phyloP scores from a whole-genome alignment of 1,139 yeast genomes.

The Zygosaccharomyces sapae region DNA sequence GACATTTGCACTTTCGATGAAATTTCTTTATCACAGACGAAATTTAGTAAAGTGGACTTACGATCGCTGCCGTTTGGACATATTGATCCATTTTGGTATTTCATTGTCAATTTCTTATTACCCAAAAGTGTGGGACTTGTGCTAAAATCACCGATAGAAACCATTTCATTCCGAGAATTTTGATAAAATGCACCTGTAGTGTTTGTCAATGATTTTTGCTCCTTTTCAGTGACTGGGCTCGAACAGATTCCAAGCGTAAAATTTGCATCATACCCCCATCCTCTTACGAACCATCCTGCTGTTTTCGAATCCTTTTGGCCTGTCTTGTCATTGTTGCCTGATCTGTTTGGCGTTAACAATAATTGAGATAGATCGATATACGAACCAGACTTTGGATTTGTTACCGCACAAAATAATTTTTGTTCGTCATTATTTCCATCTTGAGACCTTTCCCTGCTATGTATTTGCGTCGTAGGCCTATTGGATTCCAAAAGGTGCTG shows the following conservation, averaged over 20 bases:
- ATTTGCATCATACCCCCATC: conserved; percentile 67
- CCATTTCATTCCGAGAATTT: conserved; percentile 40
- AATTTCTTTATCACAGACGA: conserved; percentile 77
- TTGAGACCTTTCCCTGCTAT: background rate
- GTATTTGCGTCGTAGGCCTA: background rate
- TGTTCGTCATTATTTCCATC: conserved; percentile 11
- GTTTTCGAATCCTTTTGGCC: conserved; percentile 14
- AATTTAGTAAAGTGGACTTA: conserved; percentile 65
- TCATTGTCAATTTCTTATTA: conserved; percentile 61
- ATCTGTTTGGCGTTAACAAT: conserved; percentile 29
- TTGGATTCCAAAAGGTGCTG: background rate
- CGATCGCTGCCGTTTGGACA: conserved; percentile 53
- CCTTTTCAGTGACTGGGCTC: conserved; percentile 37
- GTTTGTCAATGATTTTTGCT: conserved; percentile 41
- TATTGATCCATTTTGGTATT: conserved; percentile 67
- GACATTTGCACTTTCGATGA: conserved; percentile 61
- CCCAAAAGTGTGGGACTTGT: conserved; percentile 46
- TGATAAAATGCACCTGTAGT: conserved; percentile 64
- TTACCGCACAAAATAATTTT: conserved; percentile 33
- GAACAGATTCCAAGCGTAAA: conserved; percentile 81
- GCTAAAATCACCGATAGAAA: conserved; percentile 64
- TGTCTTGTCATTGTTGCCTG: conserved; percentile 9
- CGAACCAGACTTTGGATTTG: conserved; percentile 33
- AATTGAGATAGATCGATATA: conserved; percentile 34
- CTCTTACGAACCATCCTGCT: conserved; percentile 58